A percentile compares a stretch with the other conserved stretches of the same genome.
phyloP scores from a whole-genome alignment of 176 grass and related monocot species.

The Musa beccarii region DNA sequence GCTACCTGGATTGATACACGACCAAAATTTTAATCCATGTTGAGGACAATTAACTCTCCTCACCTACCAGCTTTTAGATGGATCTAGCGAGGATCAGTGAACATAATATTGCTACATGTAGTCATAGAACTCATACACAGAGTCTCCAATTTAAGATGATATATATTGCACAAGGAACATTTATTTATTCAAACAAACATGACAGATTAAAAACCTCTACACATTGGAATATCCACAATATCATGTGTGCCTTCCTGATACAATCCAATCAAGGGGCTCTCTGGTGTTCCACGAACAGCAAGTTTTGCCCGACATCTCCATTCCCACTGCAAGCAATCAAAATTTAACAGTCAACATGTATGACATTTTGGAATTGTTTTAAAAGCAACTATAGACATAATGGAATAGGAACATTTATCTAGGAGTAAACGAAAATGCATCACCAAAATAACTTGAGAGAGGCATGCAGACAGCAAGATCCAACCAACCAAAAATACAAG shows the following conservation, averaged over 20 bases:
- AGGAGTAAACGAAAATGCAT: background rate
- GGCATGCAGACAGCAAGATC: too few species aligned
- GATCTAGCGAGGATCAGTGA: background rate
- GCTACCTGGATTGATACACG: too few species aligned
- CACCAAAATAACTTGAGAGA: too few species aligned
- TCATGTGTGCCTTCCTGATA: slow-evolving; percentile 90
- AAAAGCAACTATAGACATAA: background rate
- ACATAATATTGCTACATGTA: background rate
- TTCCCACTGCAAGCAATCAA: slow-evolving; percentile 51
- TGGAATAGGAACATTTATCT: background rate
- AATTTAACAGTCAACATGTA: slow-evolving; percentile 4
- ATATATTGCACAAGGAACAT: background rate
- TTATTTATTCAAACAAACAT: background rate
- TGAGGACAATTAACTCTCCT: background rate
- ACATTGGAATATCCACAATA: slow-evolving; percentile 68
- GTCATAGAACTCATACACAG: background rate
- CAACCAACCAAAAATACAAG: too few species aligned
- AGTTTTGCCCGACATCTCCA: slow-evolving; percentile 95
- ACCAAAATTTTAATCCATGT: background rate
- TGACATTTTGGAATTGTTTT: background rate
- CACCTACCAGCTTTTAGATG: background rate
- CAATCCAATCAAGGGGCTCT: slow-evolving; percentile 62
- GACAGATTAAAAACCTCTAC: slow-evolving; percentile 48
- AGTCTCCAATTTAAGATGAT: background rate
- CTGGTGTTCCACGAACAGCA: slow-evolving; percentile 68